Evolutionary conservation across 1,284 basidiomycete genomes (phyloP).

Genomic region (Salmacisia buchloeana): DNA sequence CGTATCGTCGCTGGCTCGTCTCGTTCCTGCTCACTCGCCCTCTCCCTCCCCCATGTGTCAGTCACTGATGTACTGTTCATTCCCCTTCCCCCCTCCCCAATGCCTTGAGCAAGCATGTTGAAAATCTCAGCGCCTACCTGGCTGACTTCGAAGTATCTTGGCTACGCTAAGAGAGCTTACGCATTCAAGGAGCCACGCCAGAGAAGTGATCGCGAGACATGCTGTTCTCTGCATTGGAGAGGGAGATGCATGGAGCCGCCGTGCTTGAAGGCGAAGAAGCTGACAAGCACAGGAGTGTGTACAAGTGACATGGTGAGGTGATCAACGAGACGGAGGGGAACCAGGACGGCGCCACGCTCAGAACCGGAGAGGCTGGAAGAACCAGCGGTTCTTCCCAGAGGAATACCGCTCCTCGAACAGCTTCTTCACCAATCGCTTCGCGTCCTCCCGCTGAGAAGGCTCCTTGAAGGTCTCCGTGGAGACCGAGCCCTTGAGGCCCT

Average conservation of each 20-base stretch:
- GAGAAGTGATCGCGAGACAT: no score
- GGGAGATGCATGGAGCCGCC: no score
- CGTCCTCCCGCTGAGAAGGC: constrained; percentile 48
- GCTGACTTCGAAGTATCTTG: no score
- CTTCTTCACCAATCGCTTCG: constrained; percentile 49
- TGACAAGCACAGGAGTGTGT: no score
- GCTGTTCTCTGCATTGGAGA: no score
- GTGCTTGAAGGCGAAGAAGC: no score
- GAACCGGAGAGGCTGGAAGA: constrained; percentile 50
- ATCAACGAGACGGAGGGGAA: no score
- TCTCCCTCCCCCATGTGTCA: not conserved
- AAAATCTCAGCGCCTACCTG: no score
- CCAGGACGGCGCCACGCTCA: no score
- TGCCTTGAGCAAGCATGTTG: constrained; percentile 5
- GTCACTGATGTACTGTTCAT: constrained; percentile 4
- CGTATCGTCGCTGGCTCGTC: not conserved
- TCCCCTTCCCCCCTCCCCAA: not conserved
- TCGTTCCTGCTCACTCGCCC: not conserved
- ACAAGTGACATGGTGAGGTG: no score
- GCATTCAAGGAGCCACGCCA: no score
- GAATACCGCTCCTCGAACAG: constrained; percentile 51
- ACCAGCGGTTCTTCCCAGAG: constrained; percentile 50
- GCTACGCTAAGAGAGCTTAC: no score
- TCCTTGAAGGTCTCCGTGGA: constrained; percentile 49
- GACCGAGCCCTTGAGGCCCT: constrained; percentile 48